Conservation (phyloP, 2,329 filamentous ascomycete species). For the Podosphaera xanthii region DNA sequence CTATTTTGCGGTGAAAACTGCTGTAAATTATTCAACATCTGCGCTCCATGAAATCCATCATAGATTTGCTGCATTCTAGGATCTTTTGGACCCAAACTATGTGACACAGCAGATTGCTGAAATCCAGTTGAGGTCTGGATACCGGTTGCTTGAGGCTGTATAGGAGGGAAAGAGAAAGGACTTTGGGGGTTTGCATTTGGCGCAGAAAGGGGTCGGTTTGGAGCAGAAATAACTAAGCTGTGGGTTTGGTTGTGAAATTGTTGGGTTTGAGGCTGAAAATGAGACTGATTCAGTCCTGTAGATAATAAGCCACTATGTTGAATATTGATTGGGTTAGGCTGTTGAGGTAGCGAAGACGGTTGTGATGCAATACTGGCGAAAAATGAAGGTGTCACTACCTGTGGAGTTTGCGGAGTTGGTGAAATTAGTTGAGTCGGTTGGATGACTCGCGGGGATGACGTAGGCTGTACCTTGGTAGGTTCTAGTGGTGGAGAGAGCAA, state of each 20-base stretch:
- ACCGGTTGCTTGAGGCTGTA: conserved; percentile 74
- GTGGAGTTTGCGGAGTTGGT: conserved; percentile 16
- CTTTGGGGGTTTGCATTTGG: conserved; percentile 60
- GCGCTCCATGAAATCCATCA: conserved; percentile 32
- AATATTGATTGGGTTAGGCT: conserved; percentile 4
- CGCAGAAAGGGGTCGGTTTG: conserved; percentile 63
- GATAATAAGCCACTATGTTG: conserved; percentile 20
- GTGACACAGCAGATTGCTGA: conserved; percentile 40
- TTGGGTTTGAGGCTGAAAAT: conserved; percentile 52
- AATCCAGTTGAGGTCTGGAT: conserved; percentile 24
- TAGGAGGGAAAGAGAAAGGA: conserved; percentile 46
- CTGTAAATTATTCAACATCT: conserved; percentile 15
- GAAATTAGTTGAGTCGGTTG: conserved; percentile 11
- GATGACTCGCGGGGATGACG: conserved; percentile 13
- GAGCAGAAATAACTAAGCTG: conserved; percentile 50
- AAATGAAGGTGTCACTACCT: conserved; percentile 34
- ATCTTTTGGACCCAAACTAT: conserved; percentile 57
- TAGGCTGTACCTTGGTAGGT: conserved; percentile 22
- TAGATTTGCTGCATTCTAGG: conserved; percentile 40
- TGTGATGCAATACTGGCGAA: conserved; percentile 27
- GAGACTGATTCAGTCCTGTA: conserved; percentile 23
- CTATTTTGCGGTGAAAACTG: conserved; percentile 10
- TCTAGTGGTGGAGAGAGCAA: conserved; percentile 35
- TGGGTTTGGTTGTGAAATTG: conserved; percentile 30
- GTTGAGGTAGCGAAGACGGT: conserved; percentile 20